phyloP scores from a whole-genome alignment of 2,329 filamentous ascomycete species.

The Phaeosphaeriaceae sp. region DNA sequence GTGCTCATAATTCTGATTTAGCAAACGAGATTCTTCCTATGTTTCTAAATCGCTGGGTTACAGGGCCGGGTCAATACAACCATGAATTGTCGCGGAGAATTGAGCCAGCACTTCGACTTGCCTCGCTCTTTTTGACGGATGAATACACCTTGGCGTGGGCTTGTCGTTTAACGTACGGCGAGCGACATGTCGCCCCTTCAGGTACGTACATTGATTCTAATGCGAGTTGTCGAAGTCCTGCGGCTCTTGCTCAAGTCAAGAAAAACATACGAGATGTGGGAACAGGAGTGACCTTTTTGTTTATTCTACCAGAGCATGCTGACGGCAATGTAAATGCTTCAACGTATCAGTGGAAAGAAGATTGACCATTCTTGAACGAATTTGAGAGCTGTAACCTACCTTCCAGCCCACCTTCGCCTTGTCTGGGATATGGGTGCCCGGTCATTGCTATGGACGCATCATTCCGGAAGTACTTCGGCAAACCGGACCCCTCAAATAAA shows the following conservation, averaged over 20 bases:
- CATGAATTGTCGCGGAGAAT: constrained; percentile 8
- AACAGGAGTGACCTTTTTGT: constrained; percentile 19
- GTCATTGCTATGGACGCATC: constrained; percentile 13
- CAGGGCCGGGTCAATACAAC: constrained; percentile 15
- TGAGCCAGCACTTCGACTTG: constrained; percentile 18
- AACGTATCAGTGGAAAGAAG: background rate
- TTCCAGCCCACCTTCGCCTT: background rate
- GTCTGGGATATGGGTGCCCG: background rate
- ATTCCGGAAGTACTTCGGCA: constrained; percentile 18
- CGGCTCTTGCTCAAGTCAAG: constrained; percentile 9
- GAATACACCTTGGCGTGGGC: constrained; percentile 25
- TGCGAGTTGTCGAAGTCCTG: background rate
- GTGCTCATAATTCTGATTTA: constrained; percentile 1
- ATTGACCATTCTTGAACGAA: constrained; percentile 6
- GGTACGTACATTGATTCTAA: constrained; percentile 11
- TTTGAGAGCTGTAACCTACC: constrained; percentile 12
- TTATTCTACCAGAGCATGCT: constrained; percentile 7
- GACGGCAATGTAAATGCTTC: constrained; percentile 5
- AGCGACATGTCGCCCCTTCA: background rate
- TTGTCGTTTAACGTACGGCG: constrained; percentile 21
- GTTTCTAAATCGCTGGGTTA: constrained; percentile 25
- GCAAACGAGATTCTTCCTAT: constrained; percentile 21
- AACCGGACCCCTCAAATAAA: background rate
- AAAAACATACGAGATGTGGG: background rate
- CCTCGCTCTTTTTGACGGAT: constrained; percentile 20